Conservation (phyloP, 176 grass and related monocot species). For the Juncus inflexus region DNA sequence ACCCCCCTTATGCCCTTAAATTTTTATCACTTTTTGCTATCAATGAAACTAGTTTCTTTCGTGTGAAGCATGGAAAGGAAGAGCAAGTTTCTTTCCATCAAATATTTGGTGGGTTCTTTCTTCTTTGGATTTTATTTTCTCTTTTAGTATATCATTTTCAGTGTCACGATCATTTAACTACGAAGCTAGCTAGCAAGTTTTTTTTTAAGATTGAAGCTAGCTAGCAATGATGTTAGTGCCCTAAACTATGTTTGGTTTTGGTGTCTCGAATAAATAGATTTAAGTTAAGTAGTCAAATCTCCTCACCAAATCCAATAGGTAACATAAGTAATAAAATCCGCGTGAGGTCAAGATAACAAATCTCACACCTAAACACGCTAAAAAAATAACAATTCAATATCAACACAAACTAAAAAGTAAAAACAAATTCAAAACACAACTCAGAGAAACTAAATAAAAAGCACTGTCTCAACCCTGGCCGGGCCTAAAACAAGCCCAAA, state of each 20-base stretch:
- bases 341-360: neutral
- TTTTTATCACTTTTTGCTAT: neutral
- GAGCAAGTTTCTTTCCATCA: too few relatives aligned
- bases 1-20: neutral
- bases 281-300: neutral
- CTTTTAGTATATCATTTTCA: too few relatives aligned
- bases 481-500: conserved; percentile 44
- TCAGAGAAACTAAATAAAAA: neutral
- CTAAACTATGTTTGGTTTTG: too few relatives aligned
- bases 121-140: too few relatives aligned
- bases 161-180: too few relatives aligned
- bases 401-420: conserved; percentile 10
- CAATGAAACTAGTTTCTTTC: conserved; percentile 11
- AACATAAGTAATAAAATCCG: neutral
- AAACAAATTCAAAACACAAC: neutral
- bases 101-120: too few relatives aligned
- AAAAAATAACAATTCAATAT: conserved; percentile 13
- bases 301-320: neutral
- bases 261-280: too few relatives aligned
- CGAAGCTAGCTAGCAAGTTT: too few relatives aligned
- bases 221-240: too few relatives aligned
- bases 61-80: neutral
- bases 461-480: conserved; percentile 80
- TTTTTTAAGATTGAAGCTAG: too few relatives aligned
- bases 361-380: conserved; percentile 16